Evolutionary conservation across 495 filamentous ascomycete genomes (phyloP), one percentile per base, ranked within the genome.

Genomic region (Podospora appendiculata): DNA sequence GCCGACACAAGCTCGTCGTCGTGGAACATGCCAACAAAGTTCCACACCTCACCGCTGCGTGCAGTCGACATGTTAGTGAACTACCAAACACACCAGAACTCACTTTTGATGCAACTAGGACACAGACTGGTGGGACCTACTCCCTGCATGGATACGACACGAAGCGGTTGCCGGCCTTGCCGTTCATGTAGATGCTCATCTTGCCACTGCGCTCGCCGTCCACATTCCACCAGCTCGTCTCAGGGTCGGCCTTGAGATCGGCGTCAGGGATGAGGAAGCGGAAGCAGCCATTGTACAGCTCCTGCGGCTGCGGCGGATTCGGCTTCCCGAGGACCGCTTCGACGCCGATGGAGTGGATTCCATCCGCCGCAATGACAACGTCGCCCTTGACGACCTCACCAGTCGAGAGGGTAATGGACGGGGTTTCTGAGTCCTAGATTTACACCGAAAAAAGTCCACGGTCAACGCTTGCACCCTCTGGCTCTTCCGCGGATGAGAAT

Each of bases 361-460:
- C 79, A 60, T 78, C 77, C 6, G 77, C 76, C 14, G 66, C 66
- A n/a, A 82, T 53, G 42, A 79, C 62, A 7, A 82, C 47, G 53
- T 80, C 77, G 1, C 55, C 71, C 54, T 41, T 40, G 40, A 62
- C 59, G 52, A 58, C 58, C 14, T 48, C 51, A 4, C 70, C 71
- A 47, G 70, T 67, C 7, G 59, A 51, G 1, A 78, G 56, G 2
- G 56, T 58, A 6, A 79, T 61, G 4, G 56, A 60, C 3, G 73
- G 73, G 3, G 51, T 57, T 41, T 77, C 71, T 4, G 65, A 57
- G 55, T 78, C 61, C 47, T 71, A 48, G 44, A 33, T 13, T 45
- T 46, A 6, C 5, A 39, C 16, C 17, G 0, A 10, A 1, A 44
- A 5, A 25, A 2, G 5, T 25, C 5, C 25, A 25, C 25, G 25